Base-by-base conservation (phyloP, 2,329 filamentous ascomycete species). In the Emergomyces africanus region DNA sequence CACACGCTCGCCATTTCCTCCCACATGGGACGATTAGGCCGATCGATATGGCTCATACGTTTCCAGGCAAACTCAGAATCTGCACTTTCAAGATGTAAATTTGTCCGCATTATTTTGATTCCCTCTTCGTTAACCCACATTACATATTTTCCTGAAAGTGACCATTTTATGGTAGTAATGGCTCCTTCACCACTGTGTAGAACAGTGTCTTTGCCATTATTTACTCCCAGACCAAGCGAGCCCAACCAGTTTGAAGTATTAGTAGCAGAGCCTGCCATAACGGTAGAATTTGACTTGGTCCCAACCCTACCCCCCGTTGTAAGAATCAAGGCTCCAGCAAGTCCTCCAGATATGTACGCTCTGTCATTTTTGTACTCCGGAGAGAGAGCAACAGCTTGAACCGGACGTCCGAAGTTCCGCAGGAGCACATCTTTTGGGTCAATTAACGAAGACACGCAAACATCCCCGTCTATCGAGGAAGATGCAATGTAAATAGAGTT, bases 71-170 rank as follows among this genome's bases (percentile, higher is more conserved):
- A 85, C 18, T 96, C 91, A 1, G 81, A 77, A 67, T 95, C 87
- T 14, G 81, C 80, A 62, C 79, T 84, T 5, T 95, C 89, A 5
- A 96, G 79, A 65, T 91, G 84, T 23, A 95, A 70, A 69, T 94
- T 89, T 4, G 90, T 90, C 42, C 94, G 84, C 91, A 97, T 97
- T 61, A 99, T 94, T 71, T 96, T 96, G 70, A 97, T 95, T 3
- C 94, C 94, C 67, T 95, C 87, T 72, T 99, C 94, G 68, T 97
- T 99, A 46, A 95, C 81, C 94, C 94, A 99, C 0, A 86, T 89
- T 0, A 96, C 88, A 68, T 91, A 97, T 74, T 88, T 94, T 0
- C 94, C 92, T 0, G 90, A 92, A 46, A 92, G 71, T 0, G 92
- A 97, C 90, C 92, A 99, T 71, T 95, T 92, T 68, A 99, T 94